Evolutionary conservation across 805 yeast genomes (phyloP).

Genomic region (Isabelozyma pseudorhagii): DNA sequence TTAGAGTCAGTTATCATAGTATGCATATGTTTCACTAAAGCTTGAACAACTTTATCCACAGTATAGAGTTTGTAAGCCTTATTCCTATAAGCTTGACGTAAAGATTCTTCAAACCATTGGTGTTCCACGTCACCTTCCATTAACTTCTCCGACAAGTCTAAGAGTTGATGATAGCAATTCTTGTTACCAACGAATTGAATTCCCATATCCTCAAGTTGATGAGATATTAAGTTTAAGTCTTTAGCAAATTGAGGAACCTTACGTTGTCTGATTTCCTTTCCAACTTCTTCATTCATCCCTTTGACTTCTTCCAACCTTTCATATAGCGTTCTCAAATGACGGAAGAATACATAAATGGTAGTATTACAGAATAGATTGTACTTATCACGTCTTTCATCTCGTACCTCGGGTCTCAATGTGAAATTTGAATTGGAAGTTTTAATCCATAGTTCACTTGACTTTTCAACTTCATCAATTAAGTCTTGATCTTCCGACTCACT

Average conservation of each 20-base stretch:
- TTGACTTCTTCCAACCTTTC: slow-evolving; percentile 79
- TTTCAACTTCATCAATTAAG: slow-evolving; percentile 26
- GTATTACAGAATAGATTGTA: slow-evolving; percentile 87
- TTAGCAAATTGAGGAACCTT: slow-evolving; percentile 74
- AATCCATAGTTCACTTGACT: slow-evolving; percentile 42
- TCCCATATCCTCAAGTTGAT: slow-evolving; percentile 79
- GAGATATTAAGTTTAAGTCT: slow-evolving; percentile 78
- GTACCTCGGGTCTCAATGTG: slow-evolving; percentile 21
- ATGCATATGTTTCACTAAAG: slow-evolving; percentile 75
- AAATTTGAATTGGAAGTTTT: slow-evolving; percentile 32
- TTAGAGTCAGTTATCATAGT: slow-evolving; percentile 74
- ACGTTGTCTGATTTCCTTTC: slow-evolving; percentile 66
- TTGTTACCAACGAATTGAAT: slow-evolving; percentile 60
- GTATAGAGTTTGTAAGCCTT: slow-evolving; percentile 92
- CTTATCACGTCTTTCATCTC: slow-evolving; percentile 43
- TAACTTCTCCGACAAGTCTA: slow-evolving; percentile 67
- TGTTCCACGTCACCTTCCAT: slow-evolving; percentile 91
- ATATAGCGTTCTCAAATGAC: slow-evolving; percentile 78
- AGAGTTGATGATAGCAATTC: slow-evolving; percentile 75
- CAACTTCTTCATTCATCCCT: slow-evolving; percentile 61
- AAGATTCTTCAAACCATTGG: slow-evolving; percentile 90
- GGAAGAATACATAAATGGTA: slow-evolving; percentile 82
- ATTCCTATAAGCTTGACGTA: slow-evolving; percentile 93
- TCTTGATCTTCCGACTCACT: slow-evolving; percentile 34
- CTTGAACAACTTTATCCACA: slow-evolving; percentile 84